Evolutionary conservation across 768 basidiomycete genomes (phyloP), one percentile per base, ranked within the genome.

Genomic region (Lactifluus hygrophoroides): DNA sequence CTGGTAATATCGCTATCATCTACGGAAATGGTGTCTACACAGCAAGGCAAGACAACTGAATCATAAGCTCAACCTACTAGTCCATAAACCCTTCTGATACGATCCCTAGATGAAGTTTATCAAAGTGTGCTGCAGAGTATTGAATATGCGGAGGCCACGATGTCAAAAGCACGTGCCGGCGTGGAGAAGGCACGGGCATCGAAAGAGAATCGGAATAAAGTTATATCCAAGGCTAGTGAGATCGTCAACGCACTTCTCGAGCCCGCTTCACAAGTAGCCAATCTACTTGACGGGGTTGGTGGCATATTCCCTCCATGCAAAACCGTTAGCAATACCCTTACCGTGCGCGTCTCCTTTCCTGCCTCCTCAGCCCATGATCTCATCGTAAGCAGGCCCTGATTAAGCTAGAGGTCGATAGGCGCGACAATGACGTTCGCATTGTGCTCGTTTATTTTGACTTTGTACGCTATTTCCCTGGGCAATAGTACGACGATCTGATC

Each of bases 241-340:
- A 57, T 60, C 14, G 59, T 60, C 30, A 56, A 56, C 47, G 59
- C 49, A 3, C 54, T 60, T 25, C 59, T 60, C 14, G 59, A 60
- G 23, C 59, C 59, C 5, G 59, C 59, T 17, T 32, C 27, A 13
- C 59, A 60, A 44, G 59, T 60, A n/a, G 59, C 48, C 27, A 56
- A 60, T 49, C 25, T 60, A 14, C 55, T 60, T 25, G 49, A 60
- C 3, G 59, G 59, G 38, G 19, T 57, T 23, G 47, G 59, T 37
- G 55, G 16, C 11, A 6, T 58, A 7, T 60, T 56, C 34, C 59
- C 59, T 13, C 59, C 59, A 9, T 57, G 54, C 56, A 51, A 46
- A 37, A 9, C 51, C 17, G 47, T 49, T 9, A 46, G 59, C 46
- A 51, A 45, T 25, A 44, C 38, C 23, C 48, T 60, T 19, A 11